Base-by-base conservation (phyloP, 257 asterid genomes). In the Catharanthus roseus region DNA sequence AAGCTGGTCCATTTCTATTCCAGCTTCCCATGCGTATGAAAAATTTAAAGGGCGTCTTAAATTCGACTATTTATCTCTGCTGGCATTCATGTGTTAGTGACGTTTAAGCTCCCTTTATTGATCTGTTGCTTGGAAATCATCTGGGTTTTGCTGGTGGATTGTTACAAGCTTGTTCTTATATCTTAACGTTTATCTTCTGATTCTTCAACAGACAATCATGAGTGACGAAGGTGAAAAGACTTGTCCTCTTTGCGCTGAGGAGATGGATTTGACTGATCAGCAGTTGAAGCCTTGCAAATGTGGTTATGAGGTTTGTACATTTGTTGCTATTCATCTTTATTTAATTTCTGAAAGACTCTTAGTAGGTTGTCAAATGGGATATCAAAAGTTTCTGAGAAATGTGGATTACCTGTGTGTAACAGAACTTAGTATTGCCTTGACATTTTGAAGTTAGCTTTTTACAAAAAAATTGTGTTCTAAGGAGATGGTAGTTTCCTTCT, bases 221-320 rank as follows among this genome's bases (percentile, higher is more conserved):
- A 86, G 93, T 24, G 95, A 91, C 70, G 88, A 89, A 85, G 96
- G 96, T 76, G 99, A 93, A 70, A 93, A 80, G 84, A 84, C 87
- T 71, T 93, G 98, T 80, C 98, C 98, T 85, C 96, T 93, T 76
- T 93, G 97, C 69, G 95, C 99, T 0, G 97, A 93, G 90, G 99
- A 89, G 88, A 93, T 93, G 99, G 99, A 93, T 83, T 77, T 89
- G 81, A 93, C 99, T 67, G 99, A 93, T 81, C 97, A 89, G 87
- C 99, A 93, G 82, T 83, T 93, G 90, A 93, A 84, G 84, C 97
- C 99, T 57, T 91, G 99, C 97, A 91, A 91, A 81, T 93, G 97
- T 61, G 99, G 99, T 75, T 93, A 93, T 77, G 91, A 93, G 88
- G 99, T 93, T 73, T 68, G 62, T 38, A 36, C 39, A 53, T 51